Evolutionary conservation across 2,329 filamentous ascomycete genomes (phyloP).

Genomic region (Aquanectria penicillioides): DNA sequence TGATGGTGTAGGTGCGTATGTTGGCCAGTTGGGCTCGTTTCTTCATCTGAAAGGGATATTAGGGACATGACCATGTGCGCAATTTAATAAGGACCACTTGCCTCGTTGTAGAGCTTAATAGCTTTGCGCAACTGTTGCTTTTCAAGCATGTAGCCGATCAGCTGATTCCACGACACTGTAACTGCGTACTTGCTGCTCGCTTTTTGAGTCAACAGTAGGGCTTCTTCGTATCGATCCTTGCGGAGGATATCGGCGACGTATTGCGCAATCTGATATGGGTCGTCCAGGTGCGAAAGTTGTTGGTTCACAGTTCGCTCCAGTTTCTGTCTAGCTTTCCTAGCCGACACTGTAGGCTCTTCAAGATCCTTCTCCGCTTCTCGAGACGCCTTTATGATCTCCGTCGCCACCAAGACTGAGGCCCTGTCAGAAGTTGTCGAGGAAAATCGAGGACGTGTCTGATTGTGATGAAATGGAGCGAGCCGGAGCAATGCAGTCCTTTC

Average conservation of each 20-base stretch:
- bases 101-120: conserved; percentile 89
- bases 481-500: conserved; percentile 19
- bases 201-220: conserved; percentile 72
- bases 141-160: conserved; percentile 77
- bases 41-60: conserved; percentile 77
- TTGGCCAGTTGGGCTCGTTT: conserved; percentile 86
- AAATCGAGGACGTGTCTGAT: conserved; percentile 20
- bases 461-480: conserved; percentile 18
- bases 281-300: conserved; percentile 71
- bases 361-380: conserved; percentile 26
- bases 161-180: conserved; percentile 86
- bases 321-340: conserved; percentile 38
- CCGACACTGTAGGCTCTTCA: conserved; percentile 23
- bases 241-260: conserved; percentile 71
- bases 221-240: conserved; percentile 71
- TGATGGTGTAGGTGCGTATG: conserved; percentile 82
- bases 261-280: conserved; percentile 78
- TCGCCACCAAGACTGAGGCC: neutral
- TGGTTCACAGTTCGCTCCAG: conserved; percentile 55
- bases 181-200: conserved; percentile 74
- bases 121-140: conserved; percentile 70
- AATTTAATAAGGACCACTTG: conserved; percentile 48
- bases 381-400: too few species aligned
- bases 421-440: conserved; percentile 24
- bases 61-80: neutral